Evolutionary conservation across 2,329 filamentous ascomycete genomes (phyloP).

Genomic region (Penicillium hesseltinei): DNA sequence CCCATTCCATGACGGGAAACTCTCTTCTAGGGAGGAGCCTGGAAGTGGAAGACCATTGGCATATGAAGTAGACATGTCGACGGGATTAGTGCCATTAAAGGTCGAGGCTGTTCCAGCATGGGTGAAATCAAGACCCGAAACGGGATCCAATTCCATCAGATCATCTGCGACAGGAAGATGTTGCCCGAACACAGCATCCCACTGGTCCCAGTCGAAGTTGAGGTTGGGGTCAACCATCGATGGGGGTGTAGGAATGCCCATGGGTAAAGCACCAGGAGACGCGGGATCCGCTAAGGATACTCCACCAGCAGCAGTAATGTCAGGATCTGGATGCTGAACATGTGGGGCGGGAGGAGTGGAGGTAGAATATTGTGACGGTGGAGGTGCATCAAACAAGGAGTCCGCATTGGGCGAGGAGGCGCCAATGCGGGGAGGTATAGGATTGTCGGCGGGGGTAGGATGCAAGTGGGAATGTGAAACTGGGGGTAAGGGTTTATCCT

Average conservation of each 20-base stretch:
- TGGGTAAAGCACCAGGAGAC: conserved; percentile 17
- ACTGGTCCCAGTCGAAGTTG: conserved; percentile 51
- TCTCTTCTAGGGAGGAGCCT: not conserved
- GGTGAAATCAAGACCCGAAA: conserved; percentile 35
- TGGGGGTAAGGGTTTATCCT: conserved; percentile 7
- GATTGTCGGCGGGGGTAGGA: conserved; percentile 9
- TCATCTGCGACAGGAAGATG: conserved; percentile 46
- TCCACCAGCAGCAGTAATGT: conserved; percentile 6
- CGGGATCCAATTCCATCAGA: conserved; percentile 44
- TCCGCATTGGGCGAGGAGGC: conserved; percentile 16
- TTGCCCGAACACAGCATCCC: conserved; percentile 50
- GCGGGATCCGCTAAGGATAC: conserved; percentile 25
- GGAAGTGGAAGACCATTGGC: conserved; percentile 3
- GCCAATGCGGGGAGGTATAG: conserved; percentile 1
- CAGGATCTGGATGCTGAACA: not conserved
- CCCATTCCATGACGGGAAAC: conserved; percentile 10
- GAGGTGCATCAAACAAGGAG: not conserved
- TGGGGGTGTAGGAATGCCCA: conserved; percentile 32
- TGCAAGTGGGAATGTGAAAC: conserved; percentile 16
- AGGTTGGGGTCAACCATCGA: conserved; percentile 43
- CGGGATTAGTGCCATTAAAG: not conserved
- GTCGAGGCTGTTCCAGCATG: conserved; percentile 21
- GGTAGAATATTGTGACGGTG: not conserved
- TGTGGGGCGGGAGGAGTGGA: conserved; percentile 9
- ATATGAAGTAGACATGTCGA: not conserved